These are phyloP conservation scores for Boletus huronensis DNA, from an alignment of 768 basidiomycete species.

Conservation along the genomic window DNA sequence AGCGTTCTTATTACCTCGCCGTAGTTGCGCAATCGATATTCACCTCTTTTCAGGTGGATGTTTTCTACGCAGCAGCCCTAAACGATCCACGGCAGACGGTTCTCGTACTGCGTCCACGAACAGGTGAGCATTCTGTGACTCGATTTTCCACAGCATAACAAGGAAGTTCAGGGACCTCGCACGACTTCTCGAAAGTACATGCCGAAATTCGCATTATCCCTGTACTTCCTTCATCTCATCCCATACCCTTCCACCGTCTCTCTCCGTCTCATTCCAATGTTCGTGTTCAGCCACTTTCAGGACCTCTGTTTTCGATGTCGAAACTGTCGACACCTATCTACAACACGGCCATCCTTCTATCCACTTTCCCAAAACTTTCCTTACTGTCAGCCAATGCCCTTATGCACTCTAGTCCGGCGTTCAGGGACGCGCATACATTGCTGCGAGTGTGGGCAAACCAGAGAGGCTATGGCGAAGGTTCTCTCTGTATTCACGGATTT, in stretches of 20 bases:
- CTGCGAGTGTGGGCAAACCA: constrained; percentile 90
- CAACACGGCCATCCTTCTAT: constrained; percentile 66
- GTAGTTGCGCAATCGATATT: constrained; percentile 63
- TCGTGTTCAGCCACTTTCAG: constrained; percentile 35
- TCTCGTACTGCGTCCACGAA: constrained; percentile 54
- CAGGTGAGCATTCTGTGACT: constrained; percentile 41
- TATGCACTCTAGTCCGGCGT: constrained; percentile 51
- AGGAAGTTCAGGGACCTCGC: constrained; percentile 43
- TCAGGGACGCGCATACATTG: constrained; percentile 70
- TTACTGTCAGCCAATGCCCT: constrained; percentile 48
- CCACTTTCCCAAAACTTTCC: constrained; percentile 35
- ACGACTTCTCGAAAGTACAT: constrained; percentile 65
- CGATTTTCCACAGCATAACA: constrained; percentile 9
- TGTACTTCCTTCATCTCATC: constrained; percentile 52
- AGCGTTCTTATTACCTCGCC: constrained; percentile 86
- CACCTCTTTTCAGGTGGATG: constrained; percentile 50
- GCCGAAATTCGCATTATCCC: constrained; percentile 75
- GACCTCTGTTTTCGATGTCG: constrained; percentile 15
- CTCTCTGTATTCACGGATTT: constrained; percentile 64
- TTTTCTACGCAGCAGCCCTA: constrained; percentile 53
- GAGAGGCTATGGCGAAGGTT: constrained; percentile 68
- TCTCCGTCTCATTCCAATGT: constrained; percentile 75
- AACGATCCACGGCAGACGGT: constrained; percentile 65
- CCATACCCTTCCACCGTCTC: constrained; percentile 64
- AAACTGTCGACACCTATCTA: constrained; percentile 68